These are phyloP conservation scores for Fusarium sp. DNA, from an alignment of 2,329 filamentous ascomycete species.

Conservation along the genomic window DNA sequence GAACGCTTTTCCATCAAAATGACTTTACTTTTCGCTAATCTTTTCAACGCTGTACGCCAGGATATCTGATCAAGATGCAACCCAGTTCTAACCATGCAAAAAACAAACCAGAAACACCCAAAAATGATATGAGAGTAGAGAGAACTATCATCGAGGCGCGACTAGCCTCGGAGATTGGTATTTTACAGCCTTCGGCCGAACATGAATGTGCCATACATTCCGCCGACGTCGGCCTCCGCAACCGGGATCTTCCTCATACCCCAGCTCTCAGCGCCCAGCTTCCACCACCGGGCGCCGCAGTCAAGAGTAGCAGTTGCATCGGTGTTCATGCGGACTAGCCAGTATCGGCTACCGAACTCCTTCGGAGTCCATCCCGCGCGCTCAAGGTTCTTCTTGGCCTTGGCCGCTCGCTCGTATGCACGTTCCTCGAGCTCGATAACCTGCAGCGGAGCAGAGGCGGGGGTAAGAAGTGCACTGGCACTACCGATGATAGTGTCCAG, in stretches of 20 bases:
- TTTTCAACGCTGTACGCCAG: constrained; percentile 42
- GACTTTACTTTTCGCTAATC: constrained; percentile 50
- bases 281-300: constrained; percentile 75
- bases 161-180: constrained; percentile 51
- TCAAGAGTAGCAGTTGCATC: constrained; percentile 52
- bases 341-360: constrained; percentile 74
- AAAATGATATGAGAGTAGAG: constrained; percentile 45
- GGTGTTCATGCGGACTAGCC: constrained; percentile 72
- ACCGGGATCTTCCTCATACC: constrained; percentile 94
- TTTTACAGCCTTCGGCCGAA: constrained; percentile 69
- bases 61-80: constrained; percentile 47
- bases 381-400: constrained; percentile 70
- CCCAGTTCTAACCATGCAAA: constrained; percentile 24
- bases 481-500: constrained; percentile 67
- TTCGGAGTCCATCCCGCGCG: constrained; percentile 77
- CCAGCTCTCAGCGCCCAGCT: constrained; percentile 87
- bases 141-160: constrained; percentile 41
- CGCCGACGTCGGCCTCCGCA: constrained; percentile 89
- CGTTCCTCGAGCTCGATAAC: constrained; percentile 82
- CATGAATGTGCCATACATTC: constrained; percentile 85
- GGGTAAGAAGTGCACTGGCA: constrained; percentile 70
- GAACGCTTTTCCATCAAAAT: constrained; percentile 45
- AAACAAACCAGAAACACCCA: constrained; percentile 23
- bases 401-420: constrained; percentile 73
- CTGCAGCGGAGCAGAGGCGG: constrained; percentile 74